A percentile compares a stretch with the other conserved stretches of the same genome.
These are phyloP conservation scores for Cladosporium austrohemisphaericum DNA, from an alignment of 2,329 filamentous ascomycete genomes.

Conservation along the genomic window DNA sequence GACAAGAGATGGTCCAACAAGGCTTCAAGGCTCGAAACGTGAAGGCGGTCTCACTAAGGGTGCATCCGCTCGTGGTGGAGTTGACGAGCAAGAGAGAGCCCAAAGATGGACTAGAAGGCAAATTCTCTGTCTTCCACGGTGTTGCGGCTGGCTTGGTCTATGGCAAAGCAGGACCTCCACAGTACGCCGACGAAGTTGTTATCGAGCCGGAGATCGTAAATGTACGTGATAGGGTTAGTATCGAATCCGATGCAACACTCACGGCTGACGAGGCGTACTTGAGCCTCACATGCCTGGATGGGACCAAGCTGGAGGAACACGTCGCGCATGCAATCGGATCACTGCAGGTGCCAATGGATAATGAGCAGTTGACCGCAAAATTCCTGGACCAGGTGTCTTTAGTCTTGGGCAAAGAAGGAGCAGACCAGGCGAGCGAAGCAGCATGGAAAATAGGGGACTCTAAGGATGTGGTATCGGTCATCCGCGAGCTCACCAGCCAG, in stretches of 20 bases:
- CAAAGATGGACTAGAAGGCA: constrained; percentile 49
- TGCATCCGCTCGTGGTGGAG: constrained; percentile 52
- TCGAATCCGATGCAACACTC: constrained; percentile 40
- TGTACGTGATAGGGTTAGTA: constrained; percentile 46
- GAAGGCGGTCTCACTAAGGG: constrained; percentile 40
- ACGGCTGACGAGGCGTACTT: constrained; percentile 43
- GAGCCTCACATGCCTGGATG: constrained; percentile 37
- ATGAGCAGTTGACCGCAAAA: constrained; percentile 46
- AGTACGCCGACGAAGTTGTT: constrained; percentile 50
- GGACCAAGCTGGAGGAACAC: constrained; percentile 41
- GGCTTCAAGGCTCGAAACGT: constrained; percentile 30
- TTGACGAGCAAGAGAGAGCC: constrained; percentile 51
- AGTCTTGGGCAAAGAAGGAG: constrained; percentile 38
- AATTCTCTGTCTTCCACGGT: constrained; percentile 56
- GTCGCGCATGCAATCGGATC: constrained; percentile 51
- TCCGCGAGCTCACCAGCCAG: constrained; percentile 4
- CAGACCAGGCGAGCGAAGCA: background rate
- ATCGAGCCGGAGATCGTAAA: constrained; percentile 39
- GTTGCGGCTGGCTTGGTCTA: constrained; percentile 49
- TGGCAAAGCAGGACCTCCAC: constrained; percentile 49
- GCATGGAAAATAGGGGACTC: background rate
- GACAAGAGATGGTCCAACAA: background rate
- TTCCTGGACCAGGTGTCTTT: constrained; percentile 47
- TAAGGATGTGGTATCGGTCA: constrained; percentile 18
- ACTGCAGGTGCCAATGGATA: constrained; percentile 46